Evolutionary conservation across 202 grass and related monocot genomes (phyloP).

Genomic region (Elaeis oleifera): DNA sequence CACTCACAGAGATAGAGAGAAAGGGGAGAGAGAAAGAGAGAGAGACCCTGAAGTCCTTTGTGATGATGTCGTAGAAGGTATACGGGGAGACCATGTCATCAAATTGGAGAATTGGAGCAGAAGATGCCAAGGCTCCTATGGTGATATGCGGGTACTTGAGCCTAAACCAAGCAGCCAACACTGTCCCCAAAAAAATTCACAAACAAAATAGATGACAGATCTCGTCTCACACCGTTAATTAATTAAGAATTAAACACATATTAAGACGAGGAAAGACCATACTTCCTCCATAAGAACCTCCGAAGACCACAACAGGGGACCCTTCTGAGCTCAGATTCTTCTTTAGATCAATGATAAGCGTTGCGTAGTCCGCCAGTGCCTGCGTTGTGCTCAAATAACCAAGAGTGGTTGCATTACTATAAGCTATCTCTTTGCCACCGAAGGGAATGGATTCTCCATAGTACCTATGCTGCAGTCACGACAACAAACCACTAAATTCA

Average conservation of each 20-base stretch:
- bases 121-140: conserved; percentile 50
- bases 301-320: conserved; percentile 39
- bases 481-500: too few species aligned
- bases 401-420: conserved; percentile 18
- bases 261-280: neutral
- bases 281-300: conserved; percentile 62
- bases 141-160: conserved; percentile 57
- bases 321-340: conserved; percentile 31
- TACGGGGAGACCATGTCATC: conserved; percentile 40
- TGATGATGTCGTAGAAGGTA: conserved; percentile 31
- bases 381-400: conserved; percentile 52
- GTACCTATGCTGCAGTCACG: conserved; percentile 40
- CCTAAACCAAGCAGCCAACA: conserved; percentile 62
- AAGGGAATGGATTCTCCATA: conserved; percentile 50
- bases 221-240: too few species aligned
- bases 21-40: too few species aligned
- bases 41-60: conserved; percentile 37
- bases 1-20: neutral
- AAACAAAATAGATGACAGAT: neutral
- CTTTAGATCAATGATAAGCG: conserved; percentile 47
- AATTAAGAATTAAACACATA: too few species aligned
- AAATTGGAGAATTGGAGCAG: conserved; percentile 50
- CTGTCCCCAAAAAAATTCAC: neutral
- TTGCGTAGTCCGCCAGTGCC: conserved; percentile 45
- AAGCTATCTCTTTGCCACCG: conserved; percentile 21